Percentiles rank a stretch among this genome's conserved stretches.
phyloP scores from a whole-genome alignment of 768 basidiomycete genomes.

The Lentinus tigrinus region DNA sequence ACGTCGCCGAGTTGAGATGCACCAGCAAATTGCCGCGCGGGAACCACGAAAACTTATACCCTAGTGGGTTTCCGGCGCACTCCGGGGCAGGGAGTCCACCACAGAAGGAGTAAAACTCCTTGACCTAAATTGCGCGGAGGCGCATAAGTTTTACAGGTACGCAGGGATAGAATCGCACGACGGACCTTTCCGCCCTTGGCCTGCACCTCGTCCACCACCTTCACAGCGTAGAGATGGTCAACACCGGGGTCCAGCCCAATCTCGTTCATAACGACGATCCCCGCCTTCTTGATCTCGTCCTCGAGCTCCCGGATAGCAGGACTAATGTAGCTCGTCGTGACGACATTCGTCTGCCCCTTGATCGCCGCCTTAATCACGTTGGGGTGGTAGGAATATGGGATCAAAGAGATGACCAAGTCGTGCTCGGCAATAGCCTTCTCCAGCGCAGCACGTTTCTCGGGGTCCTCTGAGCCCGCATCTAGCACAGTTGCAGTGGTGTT shows the following conservation, averaged over 20 bases:
- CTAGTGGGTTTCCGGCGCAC: conserved; percentile 90
- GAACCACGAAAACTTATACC: conserved; percentile 99
- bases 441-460: conserved; percentile 59
- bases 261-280: conserved; percentile 95
- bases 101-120: conserved; percentile 91
- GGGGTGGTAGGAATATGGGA: conserved; percentile 91
- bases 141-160: not conserved
- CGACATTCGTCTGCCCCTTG: conserved; percentile 84
- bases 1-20: conserved; percentile 86
- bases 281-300: conserved; percentile 76
- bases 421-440: conserved; percentile 82
- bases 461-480: conserved; percentile 51
- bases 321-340: conserved; percentile 94
- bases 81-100: conserved; percentile 94
- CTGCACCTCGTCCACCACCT: conserved; percentile 92
- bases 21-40: conserved; percentile 95
- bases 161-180: not conserved
- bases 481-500: conserved; percentile 74
- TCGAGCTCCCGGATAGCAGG: conserved; percentile 91
- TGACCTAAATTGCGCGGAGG: conserved; percentile 51
- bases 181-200: conserved; percentile 88
- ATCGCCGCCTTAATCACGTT: conserved; percentile 90
- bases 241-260: conserved; percentile 97
- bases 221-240: conserved; percentile 90
- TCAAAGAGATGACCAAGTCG: conserved; percentile 94